Evolutionary conservation across 1,284 basidiomycete genomes (phyloP), one percentile per base, ranked within the genome.

Genomic region (Tilletiopsis washingtonensis): DNA sequence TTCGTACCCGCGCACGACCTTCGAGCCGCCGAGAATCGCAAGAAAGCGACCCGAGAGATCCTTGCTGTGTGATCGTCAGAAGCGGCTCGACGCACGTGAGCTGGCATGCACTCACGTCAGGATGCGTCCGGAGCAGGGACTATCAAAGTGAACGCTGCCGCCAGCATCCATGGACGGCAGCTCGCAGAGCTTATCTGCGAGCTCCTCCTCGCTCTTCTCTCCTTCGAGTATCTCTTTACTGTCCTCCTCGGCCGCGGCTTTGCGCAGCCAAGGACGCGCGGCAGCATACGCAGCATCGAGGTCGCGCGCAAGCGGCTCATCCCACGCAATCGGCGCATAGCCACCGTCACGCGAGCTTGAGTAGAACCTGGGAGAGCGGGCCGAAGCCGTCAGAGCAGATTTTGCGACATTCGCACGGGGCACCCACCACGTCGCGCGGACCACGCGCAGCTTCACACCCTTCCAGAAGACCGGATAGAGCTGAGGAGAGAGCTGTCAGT

Each of bases 381-480:
- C n/a, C n/a, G n/a, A n/a, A n/a, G n/a, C n/a, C n/a, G n/a, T n/a
- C n/a, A n/a, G n/a, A n/a, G n/a, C n/a, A n/a, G n/a, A n/a, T n/a
- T n/a, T n/a, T n/a, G n/a, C n/a, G n/a, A n/a, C n/a, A n/a, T n/a
- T n/a, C n/a, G n/a, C n/a, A n/a, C n/a, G n/a, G n/a, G n/a, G n/a
- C n/a, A n/a, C n/a, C n/a, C n/a, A n/a, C 74, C 74, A 75, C 2
- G 66, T 71, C 0, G 67, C 67, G 1, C 67, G 61, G 3, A 72
- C 60, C 12, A 75, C 65, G 21, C 62, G 59, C 39, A 75, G 68
- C 23, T 64, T 56, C 3, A 61, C 61, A 12, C 74, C 74, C 43
- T 66, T 65, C 74, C 73, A 75, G 43, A 76, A 75, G 40, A 67
- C 71, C 2, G 75, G 75, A 40, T 62, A 74, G 20, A 75, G 58